phyloP scores from a whole-genome alignment of 192 early-diverging fungal genomes.

The Umbelopsis vinacea region DNA sequence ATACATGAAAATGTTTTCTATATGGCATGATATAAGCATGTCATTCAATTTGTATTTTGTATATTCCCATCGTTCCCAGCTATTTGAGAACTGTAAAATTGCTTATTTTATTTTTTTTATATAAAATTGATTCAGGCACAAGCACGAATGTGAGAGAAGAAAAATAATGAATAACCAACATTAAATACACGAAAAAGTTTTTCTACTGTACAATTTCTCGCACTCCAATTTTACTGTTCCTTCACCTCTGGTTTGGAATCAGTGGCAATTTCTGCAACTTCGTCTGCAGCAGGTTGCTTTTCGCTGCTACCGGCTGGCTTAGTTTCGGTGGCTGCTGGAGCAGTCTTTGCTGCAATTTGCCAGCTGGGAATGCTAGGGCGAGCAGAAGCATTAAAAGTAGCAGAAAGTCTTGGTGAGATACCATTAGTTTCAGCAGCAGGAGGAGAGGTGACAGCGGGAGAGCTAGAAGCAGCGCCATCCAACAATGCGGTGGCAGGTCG shows the following conservation, averaged over 20 bases:
- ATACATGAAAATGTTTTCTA: no score
- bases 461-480: slow-evolving; percentile 30
- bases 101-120: no score
- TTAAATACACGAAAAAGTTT: slow-evolving; percentile 3
- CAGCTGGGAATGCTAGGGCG: slow-evolving; percentile 60
- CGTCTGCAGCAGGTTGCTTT: slow-evolving; percentile 19
- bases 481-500: slow-evolving; percentile 53
- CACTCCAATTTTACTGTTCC: slow-evolving; percentile 5
- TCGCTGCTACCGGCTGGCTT: neutral
- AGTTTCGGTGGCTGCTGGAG: slow-evolving; percentile 1
- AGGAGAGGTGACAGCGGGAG: slow-evolving; percentile 21
- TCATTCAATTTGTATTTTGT: no score
- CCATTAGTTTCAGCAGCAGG: slow-evolving; percentile 26
- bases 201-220: slow-evolving; percentile 13
- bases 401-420: slow-evolving; percentile 27
- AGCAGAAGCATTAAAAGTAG: slow-evolving; percentile 5
- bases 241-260: neutral
- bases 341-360: slow-evolving; percentile 57
- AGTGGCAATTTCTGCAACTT: neutral
- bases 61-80: no score
- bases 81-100: no score
- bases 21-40: no score
- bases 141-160: neutral
- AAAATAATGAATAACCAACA: neutral
- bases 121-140: neutral